phyloP scores from a whole-genome alignment of 1,284 basidiomycete genomes.

The Cystobasidiaceae sp. region DNA sequence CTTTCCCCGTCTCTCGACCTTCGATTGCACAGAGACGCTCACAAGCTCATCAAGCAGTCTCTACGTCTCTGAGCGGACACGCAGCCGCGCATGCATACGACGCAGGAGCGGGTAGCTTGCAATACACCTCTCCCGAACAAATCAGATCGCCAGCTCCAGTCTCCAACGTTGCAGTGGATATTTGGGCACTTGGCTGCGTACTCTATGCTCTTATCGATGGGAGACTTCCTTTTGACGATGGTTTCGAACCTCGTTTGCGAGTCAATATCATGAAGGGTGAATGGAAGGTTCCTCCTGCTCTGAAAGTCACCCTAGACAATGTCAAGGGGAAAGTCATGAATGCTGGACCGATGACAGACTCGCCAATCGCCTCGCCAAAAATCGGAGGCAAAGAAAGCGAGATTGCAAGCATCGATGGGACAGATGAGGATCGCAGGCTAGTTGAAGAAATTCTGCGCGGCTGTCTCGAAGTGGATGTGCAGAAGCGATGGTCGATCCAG shows the following conservation, averaged over 20 bases:
- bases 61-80: conserved; percentile 7
- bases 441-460: conserved; percentile 60
- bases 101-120: conserved; percentile 69
- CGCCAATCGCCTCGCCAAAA: neutral
- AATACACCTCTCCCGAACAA: conserved; percentile 81
- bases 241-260: conserved; percentile 80
- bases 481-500: conserved; percentile 64
- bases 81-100: conserved; percentile 6
- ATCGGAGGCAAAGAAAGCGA: neutral
- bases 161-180: conserved; percentile 61
- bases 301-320: neutral
- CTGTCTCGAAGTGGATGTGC: conserved; percentile 61
- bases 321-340: neutral
- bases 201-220: conserved; percentile 77
- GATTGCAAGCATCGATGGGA: neutral
- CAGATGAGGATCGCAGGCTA: conserved; percentile 10
- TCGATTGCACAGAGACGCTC: neutral
- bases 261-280: conserved; percentile 82
- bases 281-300: conserved; percentile 49
- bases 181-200: conserved; percentile 87
- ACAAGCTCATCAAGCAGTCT: conserved; percentile 6
- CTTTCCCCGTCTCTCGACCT: neutral
- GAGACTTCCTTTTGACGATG: conserved; percentile 72
- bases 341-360: neutral
- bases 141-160: conserved; percentile 51